Base-by-base conservation (phyloP, 306 rosid species). In the Begonia fuchsioides region DNA sequence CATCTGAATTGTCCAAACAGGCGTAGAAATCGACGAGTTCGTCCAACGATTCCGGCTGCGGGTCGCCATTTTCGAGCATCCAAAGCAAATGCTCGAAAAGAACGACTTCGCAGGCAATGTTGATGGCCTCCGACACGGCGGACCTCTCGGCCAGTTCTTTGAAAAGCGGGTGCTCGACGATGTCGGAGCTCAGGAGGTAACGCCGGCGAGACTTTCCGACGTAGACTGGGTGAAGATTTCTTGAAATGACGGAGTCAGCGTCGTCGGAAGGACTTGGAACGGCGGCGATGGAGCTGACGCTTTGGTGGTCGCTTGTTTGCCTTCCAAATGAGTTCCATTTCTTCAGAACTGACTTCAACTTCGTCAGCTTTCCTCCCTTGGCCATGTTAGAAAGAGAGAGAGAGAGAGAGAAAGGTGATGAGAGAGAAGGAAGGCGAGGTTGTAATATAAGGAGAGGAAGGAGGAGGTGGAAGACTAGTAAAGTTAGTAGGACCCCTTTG, bases 21-120 rank as follows among this genome's bases (percentile, higher is more conserved):
- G 93, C 80, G 19, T 86, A 86, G 74, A 81, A 86, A 13, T 86
- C 93, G 19, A 76, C 95, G 39, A 86, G 78, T 35, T 86, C 95
- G 46, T 81, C 71, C 61, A 81, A 60, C 2, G 95, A 81, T 32
- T 81, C 95, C 0, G 95, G 93, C 60, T 81, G 88, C 0, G 93
- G 79, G 51, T 86, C 95, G 13, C 80, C 93, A 63, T 78, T 81
- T 32, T 86, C 93, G 13, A 86, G 83, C 95, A 86, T 86, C 95
- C 95, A 86, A 7, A 86, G 76, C 55, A 86, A 49, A 68, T 86
- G 95, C 49, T 86, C 95, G 63, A 86, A 86, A 52, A 86, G 65
- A 32, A 86, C 95, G 26, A 86, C 95, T 64, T 86, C 95, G 47
- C 95, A 86, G 0, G 87, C 74, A 9, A 86, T 87, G 47, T 66